Conservation (phyloP, 805 yeast genomes). For the Candida ponderosae region DNA sequence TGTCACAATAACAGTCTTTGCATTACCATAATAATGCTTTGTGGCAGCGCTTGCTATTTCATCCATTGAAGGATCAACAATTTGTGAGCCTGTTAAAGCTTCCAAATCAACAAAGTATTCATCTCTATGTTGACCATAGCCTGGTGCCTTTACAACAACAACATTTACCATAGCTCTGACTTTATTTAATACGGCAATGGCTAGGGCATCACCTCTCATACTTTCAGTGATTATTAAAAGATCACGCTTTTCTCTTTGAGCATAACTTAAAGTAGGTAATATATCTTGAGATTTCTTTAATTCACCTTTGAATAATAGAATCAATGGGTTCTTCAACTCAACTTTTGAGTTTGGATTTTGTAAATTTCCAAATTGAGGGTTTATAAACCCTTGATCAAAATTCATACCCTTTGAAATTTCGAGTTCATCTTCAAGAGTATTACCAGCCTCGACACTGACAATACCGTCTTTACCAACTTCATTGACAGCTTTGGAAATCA, state of each 20-base stretch:
- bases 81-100: conserved; percentile 85
- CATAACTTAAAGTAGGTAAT: conserved; percentile 87
- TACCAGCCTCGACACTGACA: conserved; percentile 96
- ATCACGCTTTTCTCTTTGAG: conserved; percentile 93
- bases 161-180: conserved; percentile 98
- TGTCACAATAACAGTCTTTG: conserved; percentile 88
- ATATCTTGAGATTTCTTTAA: conserved; percentile 84
- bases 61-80: conserved; percentile 73
- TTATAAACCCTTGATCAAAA: conserved; percentile 96
- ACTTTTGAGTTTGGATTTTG: conserved; percentile 89
- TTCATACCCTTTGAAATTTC: conserved; percentile 99
- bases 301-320: conserved; percentile 88
- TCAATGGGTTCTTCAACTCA: conserved; percentile 91
- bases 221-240: conserved; percentile 93
- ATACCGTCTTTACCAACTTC: conserved; percentile 99
- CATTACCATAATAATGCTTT: conserved; percentile 81
- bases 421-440: conserved; percentile 93
- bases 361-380: conserved; percentile 95
- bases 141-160: conserved; percentile 97
- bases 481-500: conserved; percentile 96
- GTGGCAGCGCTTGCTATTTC: conserved; percentile 94
- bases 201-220: conserved; percentile 96
- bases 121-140: conserved; percentile 99
- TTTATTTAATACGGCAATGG: conserved; percentile 96
- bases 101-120: conserved; percentile 95